These are phyloP conservation scores for Porodaedalea pini DNA, from an alignment of 1,284 basidiomycete genomes.

Conservation along the genomic window DNA sequence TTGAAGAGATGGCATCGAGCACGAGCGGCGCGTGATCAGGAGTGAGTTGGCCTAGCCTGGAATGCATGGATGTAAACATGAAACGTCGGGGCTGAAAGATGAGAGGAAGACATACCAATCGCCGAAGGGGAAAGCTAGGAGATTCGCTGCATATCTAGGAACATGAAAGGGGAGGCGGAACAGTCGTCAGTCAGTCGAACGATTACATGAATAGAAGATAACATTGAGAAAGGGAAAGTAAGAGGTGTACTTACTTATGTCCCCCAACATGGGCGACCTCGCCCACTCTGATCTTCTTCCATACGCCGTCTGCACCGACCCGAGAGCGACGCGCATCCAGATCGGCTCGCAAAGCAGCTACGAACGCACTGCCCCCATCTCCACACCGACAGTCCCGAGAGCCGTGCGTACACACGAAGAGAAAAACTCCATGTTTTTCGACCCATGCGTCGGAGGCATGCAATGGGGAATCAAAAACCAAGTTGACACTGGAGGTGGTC, in stretches of 20 bases:
- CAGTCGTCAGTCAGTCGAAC: too few species aligned
- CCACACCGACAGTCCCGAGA: conserved; percentile 73
- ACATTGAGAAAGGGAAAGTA: neutral
- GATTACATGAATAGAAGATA: too few species aligned
- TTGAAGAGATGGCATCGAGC: conserved; percentile 45
- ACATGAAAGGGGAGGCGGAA: neutral
- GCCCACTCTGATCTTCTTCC: conserved; percentile 40
- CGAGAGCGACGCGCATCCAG: conserved; percentile 27
- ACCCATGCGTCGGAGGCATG: conserved; percentile 22
- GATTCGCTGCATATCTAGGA: conserved; percentile 79
- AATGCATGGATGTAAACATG: neutral
- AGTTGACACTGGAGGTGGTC: too few species aligned
- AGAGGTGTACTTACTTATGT: conserved; percentile 59
- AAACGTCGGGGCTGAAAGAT: too few species aligned
- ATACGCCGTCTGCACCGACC: conserved; percentile 34
- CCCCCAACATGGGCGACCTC: conserved; percentile 81
- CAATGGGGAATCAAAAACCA: neutral
- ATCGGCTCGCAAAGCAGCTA: conserved; percentile 31
- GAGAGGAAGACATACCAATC: conserved; percentile 58
- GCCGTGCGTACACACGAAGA: conserved; percentile 75
- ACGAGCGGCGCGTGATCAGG: conserved; percentile 53
- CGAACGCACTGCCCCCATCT: conserved; percentile 55
- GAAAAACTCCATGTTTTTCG: conserved; percentile 35
- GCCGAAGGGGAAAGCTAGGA: conserved; percentile 70
- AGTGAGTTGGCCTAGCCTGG: conserved; percentile 59